These are phyloP conservation scores for Nakazawaea molendinolei DNA, from an alignment of 805 yeast genomes.

Conservation along the genomic window DNA sequence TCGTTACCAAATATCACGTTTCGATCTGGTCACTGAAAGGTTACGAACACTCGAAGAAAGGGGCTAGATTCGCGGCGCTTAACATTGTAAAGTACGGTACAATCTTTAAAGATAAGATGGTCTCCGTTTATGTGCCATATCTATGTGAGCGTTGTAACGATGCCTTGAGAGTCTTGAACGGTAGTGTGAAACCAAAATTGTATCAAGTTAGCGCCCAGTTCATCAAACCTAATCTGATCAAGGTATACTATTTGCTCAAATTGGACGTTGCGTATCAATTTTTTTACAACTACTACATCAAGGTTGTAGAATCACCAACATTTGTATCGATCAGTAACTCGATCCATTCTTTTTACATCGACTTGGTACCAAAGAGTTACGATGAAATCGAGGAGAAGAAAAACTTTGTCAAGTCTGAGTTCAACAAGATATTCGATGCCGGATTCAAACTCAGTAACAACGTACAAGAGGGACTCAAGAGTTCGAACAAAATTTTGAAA, in stretches of 20 bases:
- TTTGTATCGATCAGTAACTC: not conserved
- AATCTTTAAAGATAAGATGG: too few species aligned
- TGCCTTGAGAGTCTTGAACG: too few species aligned
- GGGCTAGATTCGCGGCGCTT: not conserved
- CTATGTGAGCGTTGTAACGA: too few species aligned
- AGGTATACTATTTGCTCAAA: constrained; percentile 1
- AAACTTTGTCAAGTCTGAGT: constrained; percentile 24
- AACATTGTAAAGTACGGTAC: too few species aligned
- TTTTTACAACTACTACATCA: not conserved
- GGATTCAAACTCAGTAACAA: constrained; percentile 22
- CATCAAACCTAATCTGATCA: constrained; percentile 1
- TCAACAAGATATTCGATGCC: constrained; percentile 23
- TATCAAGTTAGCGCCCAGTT: not conserved
- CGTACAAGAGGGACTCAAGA: constrained; percentile 14
- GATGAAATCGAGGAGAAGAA: constrained; percentile 23
- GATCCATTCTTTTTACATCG: not conserved
- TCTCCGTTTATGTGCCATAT: too few species aligned
- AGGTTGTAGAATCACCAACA: not conserved
- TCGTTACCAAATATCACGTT: too few species aligned
- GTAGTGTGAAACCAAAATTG: not conserved
- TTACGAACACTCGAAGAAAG: not conserved
- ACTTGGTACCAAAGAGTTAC: constrained; percentile 2
- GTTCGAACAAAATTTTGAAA: constrained; percentile 11
- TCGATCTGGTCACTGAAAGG: too few species aligned
- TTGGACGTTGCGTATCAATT: constrained; percentile 1